These are phyloP conservation scores for Leptographium galeiforme DNA, from an alignment of 2,329 filamentous ascomycete genomes.

Conservation along the genomic window DNA sequence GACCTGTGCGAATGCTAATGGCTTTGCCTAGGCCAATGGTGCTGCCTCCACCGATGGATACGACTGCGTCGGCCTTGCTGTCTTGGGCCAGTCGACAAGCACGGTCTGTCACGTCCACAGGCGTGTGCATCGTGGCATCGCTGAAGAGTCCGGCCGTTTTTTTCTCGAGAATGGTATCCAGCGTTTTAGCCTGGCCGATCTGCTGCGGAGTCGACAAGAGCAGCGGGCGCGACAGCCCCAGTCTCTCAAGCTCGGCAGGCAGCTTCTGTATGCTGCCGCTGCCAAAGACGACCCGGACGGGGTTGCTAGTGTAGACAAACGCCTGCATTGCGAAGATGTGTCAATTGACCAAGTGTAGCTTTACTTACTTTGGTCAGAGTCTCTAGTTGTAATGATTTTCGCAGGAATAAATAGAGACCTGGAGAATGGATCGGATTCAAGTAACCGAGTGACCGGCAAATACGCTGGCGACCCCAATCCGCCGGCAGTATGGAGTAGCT, in stretches of 20 bases:
- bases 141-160: slow-evolving; percentile 9
- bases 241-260: slow-evolving; percentile 25
- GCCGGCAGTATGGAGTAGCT: no score
- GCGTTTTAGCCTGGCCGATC: slow-evolving; percentile 26
- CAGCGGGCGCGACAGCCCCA: slow-evolving; percentile 24
- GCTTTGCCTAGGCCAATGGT: slow-evolving; percentile 50
- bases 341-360: no score
- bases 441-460: no score
- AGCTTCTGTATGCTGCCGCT: slow-evolving; percentile 34
- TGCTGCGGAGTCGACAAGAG: slow-evolving; percentile 41
- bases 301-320: slow-evolving; percentile 40
- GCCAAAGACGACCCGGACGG: slow-evolving; percentile 39
- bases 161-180: slow-evolving; percentile 26
- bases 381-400: no score
- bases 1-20: slow-evolving; percentile 17
- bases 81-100: slow-evolving; percentile 34
- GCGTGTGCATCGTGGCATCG: slow-evolving; percentile 48
- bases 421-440: no score
- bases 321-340: background rate
- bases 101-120: slow-evolving; percentile 40
- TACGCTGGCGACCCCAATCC: no score
- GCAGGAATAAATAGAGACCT: no score
- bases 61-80: slow-evolving; percentile 35
- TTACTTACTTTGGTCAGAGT: no score
- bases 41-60: slow-evolving; percentile 49